Base-by-base conservation (phyloP, 805 yeast genomes). In the Candida ficus region DNA sequence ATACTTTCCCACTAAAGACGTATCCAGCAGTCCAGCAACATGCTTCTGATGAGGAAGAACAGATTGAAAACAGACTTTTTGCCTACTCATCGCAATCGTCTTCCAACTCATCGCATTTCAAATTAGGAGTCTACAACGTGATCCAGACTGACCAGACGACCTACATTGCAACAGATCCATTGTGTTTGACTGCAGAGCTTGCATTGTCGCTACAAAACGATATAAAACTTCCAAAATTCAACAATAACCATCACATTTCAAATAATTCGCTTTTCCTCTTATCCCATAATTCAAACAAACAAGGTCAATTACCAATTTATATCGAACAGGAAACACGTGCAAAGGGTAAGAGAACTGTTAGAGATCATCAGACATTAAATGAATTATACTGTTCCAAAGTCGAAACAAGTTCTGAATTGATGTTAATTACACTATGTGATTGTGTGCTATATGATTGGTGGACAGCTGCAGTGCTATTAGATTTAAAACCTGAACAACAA, bases 91-190 rank as follows among this genome's bases (percentile, higher is more conserved):
- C 36, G 4, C n/a, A 33, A 5, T 21, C 37, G 9, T 14, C 25
- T 12, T 13, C 29, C 5, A 40, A 49, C 46, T 22, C 50, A 19
- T 30, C 47, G 43, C 25, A 39, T 26, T 78, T 79, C 59, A 66
- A 68, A 25, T 53, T 81, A 17, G 83, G 79, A 1, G 79, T 77
- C 1, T 78, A 75, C 52, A 73, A 71, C 48, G 63, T 74, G 3
- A 59, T 60, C 33, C 43, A 56, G 2, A 62, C 61, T 12, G 57
- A 58, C 27, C 51, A 44, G 1, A 43, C 53, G 8, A 48, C 56
- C 1, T 46, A 58, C 14, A 49, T 75, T 1, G 78, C 86, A 2
- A 66, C 75, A 0, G 89, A 82, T 49, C 88, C 88, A 0, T 53
- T 71, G 12, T 74, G 84, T 36, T 56, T 78, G 9, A 63, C 66